Evolutionary conservation across 2,329 filamentous ascomycete species (phyloP).

Genomic region (Cercospora nicotianae): DNA sequence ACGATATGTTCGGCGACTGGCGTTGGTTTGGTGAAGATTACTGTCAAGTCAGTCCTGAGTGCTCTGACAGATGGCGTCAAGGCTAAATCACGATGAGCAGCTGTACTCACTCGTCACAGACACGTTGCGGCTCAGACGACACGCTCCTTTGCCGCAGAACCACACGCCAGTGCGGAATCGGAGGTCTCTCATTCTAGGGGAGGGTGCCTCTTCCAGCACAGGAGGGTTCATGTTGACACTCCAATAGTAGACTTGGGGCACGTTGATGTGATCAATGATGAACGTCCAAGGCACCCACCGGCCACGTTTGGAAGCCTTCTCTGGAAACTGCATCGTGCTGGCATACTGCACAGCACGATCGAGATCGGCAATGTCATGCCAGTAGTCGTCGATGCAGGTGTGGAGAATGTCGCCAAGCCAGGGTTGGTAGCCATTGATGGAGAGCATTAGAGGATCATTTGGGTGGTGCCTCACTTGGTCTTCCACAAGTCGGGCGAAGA

Average conservation of each 20-base stretch:
- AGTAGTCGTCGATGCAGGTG: slow-evolving; percentile 39
- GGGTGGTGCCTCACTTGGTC: slow-evolving; percentile 37
- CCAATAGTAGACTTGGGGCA: slow-evolving; percentile 43
- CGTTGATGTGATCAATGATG: slow-evolving; percentile 42
- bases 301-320: slow-evolving; percentile 36
- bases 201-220: slow-evolving; percentile 25
- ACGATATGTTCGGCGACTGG: slow-evolving; percentile 38
- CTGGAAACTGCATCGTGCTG: slow-evolving; percentile 39
- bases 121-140: slow-evolving; percentile 32
- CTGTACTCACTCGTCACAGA: slow-evolving; percentile 28
- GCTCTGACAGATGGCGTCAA: not conserved
- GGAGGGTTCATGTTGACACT: slow-evolving; percentile 38
- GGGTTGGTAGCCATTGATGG: slow-evolving; percentile 39
- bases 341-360: slow-evolving; percentile 40
- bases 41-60: not conserved
- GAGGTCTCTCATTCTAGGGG: slow-evolving; percentile 36
- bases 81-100: not conserved
- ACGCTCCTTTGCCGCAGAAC: slow-evolving; percentile 39
- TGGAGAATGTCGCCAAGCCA: slow-evolving; percentile 40
- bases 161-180: slow-evolving; percentile 41
- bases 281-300: slow-evolving; percentile 40
- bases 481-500: slow-evolving; percentile 37
- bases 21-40: slow-evolving; percentile 39
- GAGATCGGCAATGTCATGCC: slow-evolving; percentile 37
- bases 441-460: slow-evolving; percentile 37